Conservation (phyloP, 768 basidiomycete genomes). For the Amanita phalloides region DNA sequence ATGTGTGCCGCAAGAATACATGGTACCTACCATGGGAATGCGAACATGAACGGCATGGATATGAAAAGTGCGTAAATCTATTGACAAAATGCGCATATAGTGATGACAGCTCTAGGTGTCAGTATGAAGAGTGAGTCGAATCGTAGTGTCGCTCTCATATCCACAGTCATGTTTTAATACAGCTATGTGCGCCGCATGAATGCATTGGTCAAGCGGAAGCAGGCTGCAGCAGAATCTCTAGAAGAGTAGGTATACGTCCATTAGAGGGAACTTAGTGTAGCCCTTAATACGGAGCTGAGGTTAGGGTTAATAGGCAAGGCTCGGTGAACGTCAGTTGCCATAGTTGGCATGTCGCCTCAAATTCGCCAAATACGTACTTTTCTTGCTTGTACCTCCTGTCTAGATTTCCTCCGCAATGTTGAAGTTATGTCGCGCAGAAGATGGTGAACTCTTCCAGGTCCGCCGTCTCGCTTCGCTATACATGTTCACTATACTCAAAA, state of each 20-base stretch:
- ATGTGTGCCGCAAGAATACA: conserved; percentile 72
- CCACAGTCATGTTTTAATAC: not conserved
- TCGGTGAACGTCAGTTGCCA: conserved; percentile 1
- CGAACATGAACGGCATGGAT: conserved; percentile 75
- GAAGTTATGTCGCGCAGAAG: conserved; percentile 55
- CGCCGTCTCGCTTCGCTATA: conserved; percentile 6
- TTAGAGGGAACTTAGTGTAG: not conserved
- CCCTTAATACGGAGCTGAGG: conserved; percentile 5
- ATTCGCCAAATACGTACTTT: not conserved
- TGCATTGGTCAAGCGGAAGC: conserved; percentile 64
- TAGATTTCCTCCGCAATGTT: conserved; percentile 29
- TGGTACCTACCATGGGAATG: conserved; percentile 89
- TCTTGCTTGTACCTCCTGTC: not conserved
- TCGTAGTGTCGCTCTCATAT: not conserved
- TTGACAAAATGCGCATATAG: not conserved
- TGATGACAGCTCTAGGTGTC: conserved; percentile 47
- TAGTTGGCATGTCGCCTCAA: conserved; percentile 2
- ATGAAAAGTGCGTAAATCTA: conserved; percentile 61
- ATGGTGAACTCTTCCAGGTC: conserved; percentile 53
- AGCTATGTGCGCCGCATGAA: conserved; percentile 89
- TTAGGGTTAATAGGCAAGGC: conserved; percentile 3
- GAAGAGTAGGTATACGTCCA: not conserved
- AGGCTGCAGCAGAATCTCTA: conserved; percentile 22
- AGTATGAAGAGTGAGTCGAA: conserved; percentile 81
- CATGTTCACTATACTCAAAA: not conserved